Conservation (phyloP, 768 basidiomycete genomes). For the Lactifluus pinguis region DNA sequence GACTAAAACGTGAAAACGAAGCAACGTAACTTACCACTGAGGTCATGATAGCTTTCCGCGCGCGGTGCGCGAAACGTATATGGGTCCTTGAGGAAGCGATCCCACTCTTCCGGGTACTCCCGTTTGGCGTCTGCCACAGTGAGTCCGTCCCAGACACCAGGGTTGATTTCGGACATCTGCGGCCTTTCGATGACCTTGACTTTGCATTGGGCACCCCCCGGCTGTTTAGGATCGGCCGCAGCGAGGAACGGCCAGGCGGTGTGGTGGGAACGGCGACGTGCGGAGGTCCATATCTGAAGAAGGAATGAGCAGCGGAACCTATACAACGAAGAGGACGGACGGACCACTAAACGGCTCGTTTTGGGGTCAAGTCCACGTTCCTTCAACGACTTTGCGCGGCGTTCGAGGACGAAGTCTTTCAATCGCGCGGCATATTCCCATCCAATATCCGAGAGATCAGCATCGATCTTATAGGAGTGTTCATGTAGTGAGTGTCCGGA, state of each 20-base stretch:
- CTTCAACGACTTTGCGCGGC: constrained; percentile 68
- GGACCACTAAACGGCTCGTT: constrained; percentile 58
- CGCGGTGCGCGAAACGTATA: constrained; percentile 87
- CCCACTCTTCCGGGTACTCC: constrained; percentile 92
- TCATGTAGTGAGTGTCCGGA: constrained; percentile 98
- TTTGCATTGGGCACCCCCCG: constrained; percentile 28
- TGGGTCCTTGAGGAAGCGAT: constrained; percentile 84
- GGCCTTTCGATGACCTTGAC: constrained; percentile 90
- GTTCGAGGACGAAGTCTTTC: constrained; percentile 82
- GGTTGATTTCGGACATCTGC: constrained; percentile 98
- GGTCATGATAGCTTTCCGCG: constrained; percentile 96
- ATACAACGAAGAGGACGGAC: constrained; percentile 21
- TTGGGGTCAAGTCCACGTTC: constrained; percentile 55
- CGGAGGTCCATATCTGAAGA: constrained; percentile 90
- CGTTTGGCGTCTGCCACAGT: constrained; percentile 83
- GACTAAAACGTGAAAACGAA: neutral
- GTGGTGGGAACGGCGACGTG: constrained; percentile 85
- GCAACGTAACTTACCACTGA: constrained; percentile 51
- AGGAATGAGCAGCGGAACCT: neutral
- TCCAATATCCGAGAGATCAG: constrained; percentile 88
- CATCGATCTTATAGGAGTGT: constrained; percentile 98
- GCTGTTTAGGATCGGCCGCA: constrained; percentile 20
- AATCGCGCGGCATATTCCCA: constrained; percentile 91
- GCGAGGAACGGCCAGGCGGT: constrained; percentile 90
- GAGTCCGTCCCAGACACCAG: constrained; percentile 94